These are phyloP conservation scores for Marasmius fiardii DNA, from an alignment of 1,284 basidiomycete genomes.

Conservation along the genomic window DNA sequence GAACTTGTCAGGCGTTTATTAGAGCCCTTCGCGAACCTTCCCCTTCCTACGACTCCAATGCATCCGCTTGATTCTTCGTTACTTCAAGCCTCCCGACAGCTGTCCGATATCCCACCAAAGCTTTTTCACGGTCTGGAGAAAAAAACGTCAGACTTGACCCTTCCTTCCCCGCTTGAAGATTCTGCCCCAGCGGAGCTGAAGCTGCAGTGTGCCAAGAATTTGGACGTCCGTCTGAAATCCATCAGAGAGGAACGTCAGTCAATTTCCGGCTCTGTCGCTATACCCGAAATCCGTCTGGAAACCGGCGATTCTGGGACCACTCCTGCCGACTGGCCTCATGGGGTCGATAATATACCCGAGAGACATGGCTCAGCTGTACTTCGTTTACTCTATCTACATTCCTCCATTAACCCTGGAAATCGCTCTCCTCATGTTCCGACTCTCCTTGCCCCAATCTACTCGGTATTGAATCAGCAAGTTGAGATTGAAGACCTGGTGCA, in stretches of 20 bases:
- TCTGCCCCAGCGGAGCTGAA: slow-evolving; percentile 42
- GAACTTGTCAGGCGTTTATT: slow-evolving; percentile 65
- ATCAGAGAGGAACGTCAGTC: slow-evolving; percentile 32
- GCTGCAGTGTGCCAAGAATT: slow-evolving; percentile 45
- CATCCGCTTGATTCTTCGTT: slow-evolving; percentile 46
- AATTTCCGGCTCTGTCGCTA: slow-evolving; percentile 25
- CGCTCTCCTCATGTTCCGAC: slow-evolving; percentile 65
- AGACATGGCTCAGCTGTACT: slow-evolving; percentile 63
- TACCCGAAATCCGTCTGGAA: slow-evolving; percentile 58
- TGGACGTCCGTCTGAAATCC: slow-evolving; percentile 50
- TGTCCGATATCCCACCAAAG: slow-evolving; percentile 51
- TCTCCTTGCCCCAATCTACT: slow-evolving; percentile 66
- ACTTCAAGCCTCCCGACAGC: slow-evolving; percentile 49
- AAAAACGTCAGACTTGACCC: slow-evolving; percentile 40
- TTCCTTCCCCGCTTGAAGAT: slow-evolving; percentile 53
- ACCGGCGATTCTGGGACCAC: slow-evolving; percentile 24
- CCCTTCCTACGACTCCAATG: slow-evolving; percentile 41
- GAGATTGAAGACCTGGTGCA: slow-evolving; percentile 60
- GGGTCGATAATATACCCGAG: slow-evolving; percentile 46
- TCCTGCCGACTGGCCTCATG: slow-evolving; percentile 45
- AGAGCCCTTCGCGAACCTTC: slow-evolving; percentile 47
- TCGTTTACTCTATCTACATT: slow-evolving; percentile 72
- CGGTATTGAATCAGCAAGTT: slow-evolving; percentile 56
- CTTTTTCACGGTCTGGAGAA: slow-evolving; percentile 50
- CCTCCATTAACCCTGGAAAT: slow-evolving; percentile 68